These are phyloP conservation scores for Symbiodinium pilosum DNA, from an alignment of 73 alveolate genomes.

Conservation along the genomic window DNA sequence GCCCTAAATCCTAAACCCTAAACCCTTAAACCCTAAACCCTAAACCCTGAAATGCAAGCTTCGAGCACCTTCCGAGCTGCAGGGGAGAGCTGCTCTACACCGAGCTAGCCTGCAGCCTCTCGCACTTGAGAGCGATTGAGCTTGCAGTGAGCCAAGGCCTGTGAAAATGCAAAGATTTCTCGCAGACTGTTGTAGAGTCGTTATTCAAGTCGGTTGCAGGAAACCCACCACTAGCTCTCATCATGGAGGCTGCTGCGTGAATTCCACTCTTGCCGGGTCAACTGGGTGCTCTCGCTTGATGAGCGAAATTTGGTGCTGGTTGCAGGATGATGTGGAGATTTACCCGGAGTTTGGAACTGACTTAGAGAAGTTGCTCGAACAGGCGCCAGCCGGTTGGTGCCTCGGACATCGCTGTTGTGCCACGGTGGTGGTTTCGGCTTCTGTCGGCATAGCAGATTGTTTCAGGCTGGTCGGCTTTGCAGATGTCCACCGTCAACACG, in stretches of 20 bases:
- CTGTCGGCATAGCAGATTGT: too few relatives aligned
- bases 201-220: not conserved
- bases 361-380: slow-evolving; percentile 32
- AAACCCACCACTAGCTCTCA: slow-evolving; percentile 34
- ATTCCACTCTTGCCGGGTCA: not conserved
- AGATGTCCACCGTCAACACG: slow-evolving; percentile 86
- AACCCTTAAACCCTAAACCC: too few relatives aligned
- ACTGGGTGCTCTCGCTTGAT: not conserved
- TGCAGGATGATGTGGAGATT: slow-evolving; percentile 74
- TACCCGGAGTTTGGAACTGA: slow-evolving; percentile 77
- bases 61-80: not conserved
- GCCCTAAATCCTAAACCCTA: too few relatives aligned
- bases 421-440: not conserved
- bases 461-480: slow-evolving; percentile 74
- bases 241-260: slow-evolving; percentile 43
- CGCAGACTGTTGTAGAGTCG: not conserved
- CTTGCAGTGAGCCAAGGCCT: slow-evolving; percentile 32
- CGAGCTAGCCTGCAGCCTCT: slow-evolving; percentile 93
- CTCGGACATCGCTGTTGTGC: not conserved
- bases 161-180: not conserved
- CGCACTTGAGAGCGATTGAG: slow-evolving; percentile 57
- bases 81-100: slow-evolving; percentile 94
- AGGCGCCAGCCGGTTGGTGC: slow-evolving; percentile 40
- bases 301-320: not conserved
- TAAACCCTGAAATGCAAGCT: too few relatives aligned